phyloP scores from a whole-genome alignment of 2,329 filamentous ascomycete species.

The Claviceps spartinae region DNA sequence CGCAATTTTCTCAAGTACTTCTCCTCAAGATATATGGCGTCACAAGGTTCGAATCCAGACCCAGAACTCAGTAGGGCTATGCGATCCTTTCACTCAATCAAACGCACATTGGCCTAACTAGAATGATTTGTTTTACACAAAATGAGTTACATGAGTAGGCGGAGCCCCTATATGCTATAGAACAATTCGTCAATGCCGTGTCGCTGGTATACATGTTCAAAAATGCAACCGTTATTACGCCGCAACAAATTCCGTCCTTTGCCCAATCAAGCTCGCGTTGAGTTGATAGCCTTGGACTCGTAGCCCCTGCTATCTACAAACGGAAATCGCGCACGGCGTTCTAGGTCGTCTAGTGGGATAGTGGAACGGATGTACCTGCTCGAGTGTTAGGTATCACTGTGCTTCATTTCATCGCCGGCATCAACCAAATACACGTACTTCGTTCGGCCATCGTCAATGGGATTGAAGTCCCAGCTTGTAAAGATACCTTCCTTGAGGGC shows the following conservation, averaged over 20 bases:
- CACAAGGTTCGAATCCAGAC: neutral
- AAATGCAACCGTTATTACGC: neutral
- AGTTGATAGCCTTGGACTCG: constrained; percentile 27
- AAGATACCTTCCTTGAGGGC: constrained; percentile 65
- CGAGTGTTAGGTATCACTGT: neutral
- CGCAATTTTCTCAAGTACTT: neutral
- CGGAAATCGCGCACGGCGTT: constrained; percentile 62
- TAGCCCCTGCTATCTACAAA: constrained; percentile 43
- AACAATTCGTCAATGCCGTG: neutral
- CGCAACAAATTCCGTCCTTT: neutral
- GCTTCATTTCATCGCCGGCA: neutral
- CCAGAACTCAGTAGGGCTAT: neutral
- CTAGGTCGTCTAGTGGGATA: constrained; percentile 67
- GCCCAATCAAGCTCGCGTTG: constrained; percentile 16
- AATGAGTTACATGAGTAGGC: no score
- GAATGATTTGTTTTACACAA: no score
- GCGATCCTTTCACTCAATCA: neutral
- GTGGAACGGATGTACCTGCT: constrained; percentile 72
- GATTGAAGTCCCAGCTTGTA: constrained; percentile 77
- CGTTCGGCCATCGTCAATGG: constrained; percentile 51
- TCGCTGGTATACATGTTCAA: neutral
- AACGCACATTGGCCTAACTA: no score
- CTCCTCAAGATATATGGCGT: neutral
- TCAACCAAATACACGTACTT: constrained; percentile 34
- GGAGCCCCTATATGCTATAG: no score